Conservation (phyloP, 306 rosid genomes). For the Potentilla sterilis region DNA sequence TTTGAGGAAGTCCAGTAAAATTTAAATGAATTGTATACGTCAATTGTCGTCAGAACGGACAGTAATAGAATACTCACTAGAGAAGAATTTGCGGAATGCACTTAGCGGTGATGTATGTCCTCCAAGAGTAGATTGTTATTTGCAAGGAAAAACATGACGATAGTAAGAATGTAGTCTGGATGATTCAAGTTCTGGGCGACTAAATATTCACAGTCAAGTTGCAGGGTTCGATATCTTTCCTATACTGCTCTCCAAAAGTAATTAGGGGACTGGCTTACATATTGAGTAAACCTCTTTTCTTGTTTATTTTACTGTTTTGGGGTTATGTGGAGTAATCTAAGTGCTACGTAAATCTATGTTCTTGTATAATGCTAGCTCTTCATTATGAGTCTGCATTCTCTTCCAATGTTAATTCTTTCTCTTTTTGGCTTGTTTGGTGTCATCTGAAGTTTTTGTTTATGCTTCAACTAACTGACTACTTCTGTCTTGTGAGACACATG, state of each 20-base stretch:
- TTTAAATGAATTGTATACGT: no score
- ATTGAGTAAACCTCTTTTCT: neutral
- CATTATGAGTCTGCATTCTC: no score
- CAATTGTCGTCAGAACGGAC: no score
- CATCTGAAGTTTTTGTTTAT: neutral
- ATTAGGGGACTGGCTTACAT: neutral
- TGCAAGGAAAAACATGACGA: neutral
- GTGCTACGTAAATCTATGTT: no score
- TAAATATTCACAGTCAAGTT: neutral
- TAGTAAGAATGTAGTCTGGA: neutral
- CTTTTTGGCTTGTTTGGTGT: neutral
- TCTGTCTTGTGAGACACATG: neutral
- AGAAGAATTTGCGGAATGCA: no score
- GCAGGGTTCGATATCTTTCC: neutral
- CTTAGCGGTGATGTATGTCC: neutral
- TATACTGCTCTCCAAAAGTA: no score
- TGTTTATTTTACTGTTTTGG: neutral
- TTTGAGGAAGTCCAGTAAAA: no score
- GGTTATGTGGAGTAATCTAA: no score
- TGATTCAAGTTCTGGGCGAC: neutral
- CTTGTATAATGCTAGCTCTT: no score
- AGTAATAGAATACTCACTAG: no score
- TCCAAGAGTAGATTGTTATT: neutral
- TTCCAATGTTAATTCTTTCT: no score
- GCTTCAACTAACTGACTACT: neutral